Evolutionary conservation across 2,329 filamentous ascomycete genomes (phyloP).

Genomic region (Aspergillus fructus): DNA sequence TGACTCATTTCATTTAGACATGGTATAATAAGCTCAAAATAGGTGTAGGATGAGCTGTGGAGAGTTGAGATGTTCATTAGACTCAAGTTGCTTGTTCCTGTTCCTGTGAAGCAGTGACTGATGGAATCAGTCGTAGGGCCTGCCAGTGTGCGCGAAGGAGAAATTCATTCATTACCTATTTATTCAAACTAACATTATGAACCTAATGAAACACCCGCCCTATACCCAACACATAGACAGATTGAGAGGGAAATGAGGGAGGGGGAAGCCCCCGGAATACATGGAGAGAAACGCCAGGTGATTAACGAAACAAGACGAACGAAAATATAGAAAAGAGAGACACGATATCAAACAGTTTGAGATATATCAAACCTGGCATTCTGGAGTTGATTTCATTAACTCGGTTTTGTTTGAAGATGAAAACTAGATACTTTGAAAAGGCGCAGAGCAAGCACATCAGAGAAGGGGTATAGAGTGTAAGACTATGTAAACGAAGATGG

Average conservation of each 20-base stretch:
- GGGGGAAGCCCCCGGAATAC: background rate
- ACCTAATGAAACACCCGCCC: slow-evolving; percentile 6
- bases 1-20: no score
- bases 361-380: background rate
- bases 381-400: slow-evolving; percentile 1
- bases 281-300: background rate
- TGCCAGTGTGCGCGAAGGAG: no score
- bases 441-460: slow-evolving; percentile 9
- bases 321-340: background rate
- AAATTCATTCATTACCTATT: background rate
- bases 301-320: background rate
- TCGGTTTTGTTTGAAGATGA: slow-evolving; percentile 1
- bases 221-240: slow-evolving; percentile 7
- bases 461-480: slow-evolving; percentile 15
- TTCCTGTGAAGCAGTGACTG: no score
- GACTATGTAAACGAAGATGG: slow-evolving; percentile 5
- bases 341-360: background rate
- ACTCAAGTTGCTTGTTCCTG: no score
- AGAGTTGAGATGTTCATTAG: no score
- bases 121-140: no score
- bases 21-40: no score
- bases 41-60: no score
- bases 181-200: background rate
- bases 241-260: background rate
- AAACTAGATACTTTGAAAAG: background rate